These are phyloP conservation scores for Boletus holoroseus DNA, from an alignment of 1,284 basidiomycete genomes.

Conservation along the genomic window DNA sequence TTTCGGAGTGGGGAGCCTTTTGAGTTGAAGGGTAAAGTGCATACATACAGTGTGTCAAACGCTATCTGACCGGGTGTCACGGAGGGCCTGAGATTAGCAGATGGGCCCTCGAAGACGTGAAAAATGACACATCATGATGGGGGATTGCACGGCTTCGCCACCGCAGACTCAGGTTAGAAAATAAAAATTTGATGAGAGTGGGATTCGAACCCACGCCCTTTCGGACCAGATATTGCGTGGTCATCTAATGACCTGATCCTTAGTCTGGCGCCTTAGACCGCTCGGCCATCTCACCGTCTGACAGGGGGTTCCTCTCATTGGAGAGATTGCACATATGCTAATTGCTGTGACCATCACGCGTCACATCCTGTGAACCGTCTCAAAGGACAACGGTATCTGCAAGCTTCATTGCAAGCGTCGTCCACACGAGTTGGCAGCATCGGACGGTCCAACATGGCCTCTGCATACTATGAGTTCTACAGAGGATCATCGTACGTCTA, in stretches of 20 bases:
- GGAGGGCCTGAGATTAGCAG: too few relatives aligned
- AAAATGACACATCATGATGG: too few relatives aligned
- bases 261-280: conserved; percentile 71
- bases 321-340: accelerated
- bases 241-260: conserved; percentile 40
- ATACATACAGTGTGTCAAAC: too few relatives aligned
- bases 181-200: conserved; percentile 41
- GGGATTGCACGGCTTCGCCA: too few relatives aligned
- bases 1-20: too few relatives aligned
- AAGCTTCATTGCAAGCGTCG: background rate
- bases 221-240: conserved; percentile 44
- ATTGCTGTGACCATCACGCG: conserved; percentile 21
- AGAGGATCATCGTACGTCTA: conserved; percentile 77
- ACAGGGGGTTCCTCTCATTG: background rate
- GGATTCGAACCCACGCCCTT: conserved; percentile 70
- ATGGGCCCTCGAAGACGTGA: too few relatives aligned
- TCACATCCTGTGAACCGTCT: conserved; percentile 10
- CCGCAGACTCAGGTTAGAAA: too few relatives aligned
- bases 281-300: conserved; percentile 30
- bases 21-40: too few relatives aligned
- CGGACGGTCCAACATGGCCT: conserved; percentile 47
- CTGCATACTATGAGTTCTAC: conserved; percentile 89
- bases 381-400: too few relatives aligned
- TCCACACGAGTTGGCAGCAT: conserved; percentile 11
- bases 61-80: too few relatives aligned